Percentiles rank a stretch among this genome's conserved stretches.
Evolutionary conservation across 495 filamentous ascomycete genomes (phyloP).

Genomic region (Niebla homalea): DNA sequence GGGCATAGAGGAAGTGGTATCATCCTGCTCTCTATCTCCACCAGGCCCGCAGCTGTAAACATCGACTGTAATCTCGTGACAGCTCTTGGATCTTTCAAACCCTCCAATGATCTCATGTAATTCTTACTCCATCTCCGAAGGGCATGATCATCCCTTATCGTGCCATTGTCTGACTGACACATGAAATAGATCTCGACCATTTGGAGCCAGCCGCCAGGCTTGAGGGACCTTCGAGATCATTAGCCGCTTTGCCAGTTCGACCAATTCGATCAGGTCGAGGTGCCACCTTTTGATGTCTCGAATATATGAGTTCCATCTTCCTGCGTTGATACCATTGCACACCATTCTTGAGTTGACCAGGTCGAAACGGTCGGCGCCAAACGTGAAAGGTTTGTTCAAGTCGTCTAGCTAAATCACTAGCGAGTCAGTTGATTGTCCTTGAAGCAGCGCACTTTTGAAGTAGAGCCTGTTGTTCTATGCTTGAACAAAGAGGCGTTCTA

Average conservation of each 20-base stretch:
- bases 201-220: conserved; percentile 75
- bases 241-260: neutral
- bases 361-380: conserved; percentile 66
- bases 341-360: conserved; percentile 81
- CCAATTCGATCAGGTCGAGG: neutral
- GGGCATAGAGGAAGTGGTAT: conserved; percentile 59
- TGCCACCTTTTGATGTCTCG: conserved; percentile 55
- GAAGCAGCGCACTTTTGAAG: neutral
- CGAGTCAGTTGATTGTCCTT: neutral
- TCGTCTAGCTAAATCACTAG: conserved; percentile 47
- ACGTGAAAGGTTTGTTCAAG: conserved; percentile 64
- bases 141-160: conserved; percentile 55
- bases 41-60: conserved; percentile 57
- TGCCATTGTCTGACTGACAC: conserved; percentile 82
- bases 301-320: conserved; percentile 69
- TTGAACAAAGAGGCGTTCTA: neutral
- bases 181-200: conserved; percentile 82
- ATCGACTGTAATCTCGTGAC: conserved; percentile 47
- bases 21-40: conserved; percentile 57
- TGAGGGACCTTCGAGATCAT: conserved; percentile 35
- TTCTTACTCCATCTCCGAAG: conserved; percentile 60
- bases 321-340: conserved; percentile 58
- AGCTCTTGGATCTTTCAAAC: conserved; percentile 56
- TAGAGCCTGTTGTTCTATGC: neutral
- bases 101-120: conserved; percentile 52